phyloP scores from a whole-genome alignment of 2,329 filamentous ascomycete species.

The Cladosporium oxysporum region DNA sequence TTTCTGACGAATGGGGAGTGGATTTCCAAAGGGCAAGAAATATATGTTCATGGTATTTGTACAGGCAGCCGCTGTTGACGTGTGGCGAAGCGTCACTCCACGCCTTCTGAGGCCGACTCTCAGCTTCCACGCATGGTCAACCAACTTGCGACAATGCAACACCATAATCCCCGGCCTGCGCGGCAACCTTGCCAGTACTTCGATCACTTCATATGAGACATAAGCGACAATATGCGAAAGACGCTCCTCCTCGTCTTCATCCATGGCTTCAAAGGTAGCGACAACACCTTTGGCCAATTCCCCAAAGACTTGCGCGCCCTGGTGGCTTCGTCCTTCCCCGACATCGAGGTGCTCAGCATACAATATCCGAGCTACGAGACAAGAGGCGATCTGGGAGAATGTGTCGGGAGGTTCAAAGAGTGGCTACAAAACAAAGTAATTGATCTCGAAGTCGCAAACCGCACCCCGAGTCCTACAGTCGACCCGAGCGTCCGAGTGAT shows the following conservation, averaged over 20 bases:
- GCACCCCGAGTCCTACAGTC: constrained; percentile 78
- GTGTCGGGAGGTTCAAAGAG: constrained; percentile 72
- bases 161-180: neutral
- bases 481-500: constrained; percentile 82
- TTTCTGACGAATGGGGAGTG: neutral
- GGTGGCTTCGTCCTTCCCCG: constrained; percentile 66
- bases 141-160: constrained; percentile 11
- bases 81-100: constrained; percentile 17
- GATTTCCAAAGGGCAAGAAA: neutral
- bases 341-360: constrained; percentile 65
- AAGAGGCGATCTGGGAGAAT: constrained; percentile 71
- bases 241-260: constrained; percentile 81
- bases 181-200: neutral
- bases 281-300: constrained; percentile 76
- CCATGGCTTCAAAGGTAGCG: constrained; percentile 85
- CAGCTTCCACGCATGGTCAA: constrained; percentile 12
- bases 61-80: constrained; percentile 16
- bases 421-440: constrained; percentile 92
- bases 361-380: constrained; percentile 84
- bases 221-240: constrained; percentile 55
- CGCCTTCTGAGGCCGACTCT: constrained; percentile 8
- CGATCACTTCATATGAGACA: neutral
- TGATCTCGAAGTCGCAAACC: constrained; percentile 83
- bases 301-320: constrained; percentile 69
- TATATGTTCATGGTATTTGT: neutral